These are phyloP conservation scores for Ogataea methylovora DNA, from an alignment of 805 yeast species.

Conservation along the genomic window DNA sequence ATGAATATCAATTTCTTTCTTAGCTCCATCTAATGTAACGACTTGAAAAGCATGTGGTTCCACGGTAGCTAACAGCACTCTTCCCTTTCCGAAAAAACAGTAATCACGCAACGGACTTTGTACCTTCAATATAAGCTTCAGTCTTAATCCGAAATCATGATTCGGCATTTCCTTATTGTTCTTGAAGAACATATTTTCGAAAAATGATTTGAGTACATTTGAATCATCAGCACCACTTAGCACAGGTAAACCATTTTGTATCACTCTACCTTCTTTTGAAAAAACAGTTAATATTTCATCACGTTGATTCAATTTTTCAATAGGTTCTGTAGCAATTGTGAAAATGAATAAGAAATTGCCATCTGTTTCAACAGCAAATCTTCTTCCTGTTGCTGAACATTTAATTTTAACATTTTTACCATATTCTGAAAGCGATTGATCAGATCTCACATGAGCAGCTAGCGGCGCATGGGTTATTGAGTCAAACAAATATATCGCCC, in stretches of 20 bases:
- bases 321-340: conserved; percentile 25
- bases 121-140: conserved; percentile 26
- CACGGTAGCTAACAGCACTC: conserved; percentile 17
- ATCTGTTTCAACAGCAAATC: conserved; percentile 34
- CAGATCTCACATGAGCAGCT: conserved; percentile 37
- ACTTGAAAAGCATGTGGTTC: conserved; percentile 28
- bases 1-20: conserved; percentile 11
- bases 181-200: conserved; percentile 17
- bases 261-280: conserved; percentile 19
- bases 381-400: conserved; percentile 28
- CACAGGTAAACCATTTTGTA: conserved; percentile 28
- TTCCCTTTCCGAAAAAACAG: conserved; percentile 16
- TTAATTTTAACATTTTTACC: conserved; percentile 37
- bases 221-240: conserved; percentile 6
- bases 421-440: conserved; percentile 34
- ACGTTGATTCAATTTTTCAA: conserved; percentile 2
- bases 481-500: conserved; percentile 32
- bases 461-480: conserved; percentile 38
- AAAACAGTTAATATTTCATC: conserved; percentile 24
- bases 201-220: conserved; percentile 16
- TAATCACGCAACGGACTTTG: conserved; percentile 25
- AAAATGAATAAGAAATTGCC: conserved; percentile 34
- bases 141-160: conserved; percentile 23
- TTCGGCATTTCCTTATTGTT: conserved; percentile 20
- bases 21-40: conserved; percentile 15